These are phyloP conservation scores for Cucumis sativus DNA, from an alignment of 306 rosid genomes.

Conservation along the genomic window Cucumber_9930_V3 NC_026656.2:21473501-21474000, in stretches of 20 bases:
- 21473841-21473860: conserved; percentile 69
- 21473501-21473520: conserved; percentile 47
- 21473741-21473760: neutral
- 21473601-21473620: conserved; percentile 35
- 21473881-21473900: conserved; percentile 61
- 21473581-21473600: conserved; percentile 50
- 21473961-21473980: conserved; percentile 7
- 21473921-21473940: conserved; percentile 53
- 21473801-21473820: conserved; percentile 36
- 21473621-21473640: conserved; percentile 56
- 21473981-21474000: neutral
- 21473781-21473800: conserved; percentile 31
- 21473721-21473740: neutral
- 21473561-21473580: conserved; percentile 77
- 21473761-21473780: conserved; percentile 20
- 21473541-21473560: conserved; percentile 43
- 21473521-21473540: conserved; percentile 49
- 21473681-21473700: conserved; percentile 44
- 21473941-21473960: conserved; percentile 15
- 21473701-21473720: conserved; percentile 6
- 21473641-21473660: conserved; percentile 71
- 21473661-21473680: conserved; percentile 45
- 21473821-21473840: conserved; percentile 62
- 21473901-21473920: conserved; percentile 48
- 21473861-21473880: conserved; percentile 41